Base-by-base conservation (phyloP, 2,329 filamentous ascomycete genomes). In the Macroventuria anomochaeta region DNA sequence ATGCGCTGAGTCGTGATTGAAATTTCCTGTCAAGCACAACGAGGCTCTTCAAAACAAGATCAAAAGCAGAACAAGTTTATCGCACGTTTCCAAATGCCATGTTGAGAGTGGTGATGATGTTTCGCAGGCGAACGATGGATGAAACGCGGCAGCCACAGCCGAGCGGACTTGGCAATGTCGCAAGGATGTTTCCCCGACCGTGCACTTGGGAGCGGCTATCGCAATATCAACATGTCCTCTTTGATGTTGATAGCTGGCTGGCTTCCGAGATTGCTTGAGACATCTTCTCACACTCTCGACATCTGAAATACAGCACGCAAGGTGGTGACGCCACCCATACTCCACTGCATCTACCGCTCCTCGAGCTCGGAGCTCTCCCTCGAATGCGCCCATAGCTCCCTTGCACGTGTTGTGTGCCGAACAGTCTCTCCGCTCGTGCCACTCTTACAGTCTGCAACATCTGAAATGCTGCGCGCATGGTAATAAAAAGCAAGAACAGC, bases 381-480 rank as follows among this genome's bases (percentile, higher is more conserved):
- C 46, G 48, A 11, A 54, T 53, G 50, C 47, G 44, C 53, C 17
- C 38, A 52, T 47, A 59, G 42, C 55, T 66, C 62, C 57, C 61
- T 63, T 62, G 38, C 61, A 38, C 44, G 15, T 28, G 21, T 23
- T 54, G 57, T 46, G 61, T 55, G 60, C 53, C 58, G 52, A 55
- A 21, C 54, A 46, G 46, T 48, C 29, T 25, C 39, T 17, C 10
- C 13, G 33, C 21, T 31, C 21, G 31, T 31, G 34, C 39, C 7
- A 5, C n/a, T n/a, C 18, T n/a, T 28, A 8, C 40, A 12, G n/a
- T 28, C 18, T 25, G 20, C 6, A 25, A 20, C 33, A 33, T 29
- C 31, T 62, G 61, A 61, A 26, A 55, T 43, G 47, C 57, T 44
- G 59, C 42, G 49, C 64, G 59, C 46, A 70, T 71, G 70, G 53